A percentile compares a stretch with the other conserved stretches of the same genome.
Evolutionary conservation across 768 basidiomycete genomes (phyloP).

Genomic region (Tricholoma terreum): DNA sequence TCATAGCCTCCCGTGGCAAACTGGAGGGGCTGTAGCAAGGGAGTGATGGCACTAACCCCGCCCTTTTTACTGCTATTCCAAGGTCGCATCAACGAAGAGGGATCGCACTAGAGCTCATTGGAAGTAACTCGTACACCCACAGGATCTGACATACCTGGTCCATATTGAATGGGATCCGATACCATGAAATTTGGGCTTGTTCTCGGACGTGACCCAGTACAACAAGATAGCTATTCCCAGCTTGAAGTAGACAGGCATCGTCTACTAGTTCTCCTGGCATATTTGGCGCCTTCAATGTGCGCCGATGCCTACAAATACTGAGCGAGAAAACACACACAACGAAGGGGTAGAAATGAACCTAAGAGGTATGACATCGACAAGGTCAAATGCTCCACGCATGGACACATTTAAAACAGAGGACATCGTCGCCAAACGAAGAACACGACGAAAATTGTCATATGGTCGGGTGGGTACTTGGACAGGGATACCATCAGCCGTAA

Average conservation of each 20-base stretch:
- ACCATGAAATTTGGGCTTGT: conserved; percentile 28
- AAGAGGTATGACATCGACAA: conserved; percentile 21
- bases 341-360: conserved; percentile 14
- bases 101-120: conserved; percentile 2
- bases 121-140: not conserved
- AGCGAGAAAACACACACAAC: not conserved
- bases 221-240: conserved; percentile 21
- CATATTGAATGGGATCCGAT: conserved; percentile 12
- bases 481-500: conserved; percentile 9
- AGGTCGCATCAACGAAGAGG: conserved; percentile 20
- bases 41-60: conserved; percentile 41
- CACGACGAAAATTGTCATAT: conserved; percentile 39
- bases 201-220: conserved; percentile 40
- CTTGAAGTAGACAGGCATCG: conserved; percentile 38
- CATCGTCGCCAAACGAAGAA: conserved; percentile 21
- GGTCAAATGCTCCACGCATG: conserved; percentile 36
- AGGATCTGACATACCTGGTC: conserved; percentile 20
- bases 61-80: conserved; percentile 33
- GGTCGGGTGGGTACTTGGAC: conserved; percentile 17
- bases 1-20: conserved; percentile 52
- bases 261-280: conserved; percentile 32
- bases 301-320: conserved; percentile 14
- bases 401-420: conserved; percentile 29
- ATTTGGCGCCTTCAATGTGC: conserved; percentile 11
- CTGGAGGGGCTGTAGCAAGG: conserved; percentile 37